Conservation (phyloP, 2,329 filamentous ascomycete species). For the Acrocalymma vagum region DNA sequence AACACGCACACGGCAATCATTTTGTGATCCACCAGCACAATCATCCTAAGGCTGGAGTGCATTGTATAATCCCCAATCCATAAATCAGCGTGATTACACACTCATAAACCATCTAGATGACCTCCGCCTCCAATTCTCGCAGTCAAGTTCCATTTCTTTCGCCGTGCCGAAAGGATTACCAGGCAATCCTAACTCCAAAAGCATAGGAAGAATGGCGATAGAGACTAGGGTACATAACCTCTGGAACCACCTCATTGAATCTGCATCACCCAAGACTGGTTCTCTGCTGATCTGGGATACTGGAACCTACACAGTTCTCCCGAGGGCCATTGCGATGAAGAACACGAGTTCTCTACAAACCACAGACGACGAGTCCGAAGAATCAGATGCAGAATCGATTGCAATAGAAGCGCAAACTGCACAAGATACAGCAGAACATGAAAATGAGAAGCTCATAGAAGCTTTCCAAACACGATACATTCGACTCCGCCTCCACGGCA, state of each 20-base stretch:
- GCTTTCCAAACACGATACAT: conserved; percentile 51
- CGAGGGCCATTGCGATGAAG: conserved; percentile 18
- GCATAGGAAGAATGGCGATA: conserved; percentile 53
- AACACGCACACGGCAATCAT: conserved; percentile 53
- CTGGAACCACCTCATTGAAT: conserved; percentile 57
- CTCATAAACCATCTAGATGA: conserved; percentile 57
- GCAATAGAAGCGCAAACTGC: no score
- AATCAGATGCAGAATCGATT: conserved; percentile 2
- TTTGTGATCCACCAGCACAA: conserved; percentile 80
- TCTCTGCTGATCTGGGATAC: conserved; percentile 57
- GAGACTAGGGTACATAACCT: conserved; percentile 56
- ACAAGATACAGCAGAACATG: conserved; percentile 12
- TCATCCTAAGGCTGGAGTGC: conserved; percentile 72
- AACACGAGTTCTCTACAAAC: conserved; percentile 35
- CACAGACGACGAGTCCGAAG: conserved; percentile 32
- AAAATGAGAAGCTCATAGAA: conserved; percentile 47
- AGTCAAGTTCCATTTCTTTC: conserved; percentile 70
- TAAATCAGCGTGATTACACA: neutral
- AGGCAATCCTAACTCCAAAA: conserved; percentile 50
- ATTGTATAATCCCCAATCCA: conserved; percentile 50
- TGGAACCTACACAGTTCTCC: conserved; percentile 52
- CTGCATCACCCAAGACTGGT: conserved; percentile 52
- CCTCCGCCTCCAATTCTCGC: conserved; percentile 73
- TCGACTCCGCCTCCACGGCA: conserved; percentile 52
- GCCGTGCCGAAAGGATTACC: conserved; percentile 55